Base-by-base conservation (phyloP, 108 stramenopile genomes). In the Cyclotella kingstonii region DNA sequence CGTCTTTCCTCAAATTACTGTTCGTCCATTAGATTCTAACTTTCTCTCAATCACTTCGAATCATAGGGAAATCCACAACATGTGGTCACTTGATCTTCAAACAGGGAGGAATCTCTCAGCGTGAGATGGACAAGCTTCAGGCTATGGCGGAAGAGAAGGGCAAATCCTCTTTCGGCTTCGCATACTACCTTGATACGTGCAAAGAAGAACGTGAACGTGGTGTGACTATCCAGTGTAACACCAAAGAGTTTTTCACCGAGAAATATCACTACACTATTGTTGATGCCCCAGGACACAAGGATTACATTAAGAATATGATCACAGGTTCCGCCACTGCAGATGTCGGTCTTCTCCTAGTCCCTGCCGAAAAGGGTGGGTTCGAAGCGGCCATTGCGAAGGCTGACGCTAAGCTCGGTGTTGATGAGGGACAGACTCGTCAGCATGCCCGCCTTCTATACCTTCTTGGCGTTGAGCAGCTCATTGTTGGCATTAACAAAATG, bases 271-370 rank as follows among this genome's bases (percentile, higher is more conserved):
- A 86, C 84, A 86, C 82, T 28, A 81, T 86, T 56, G 84, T 86
- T 52, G 84, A 86, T 72, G 84, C 84, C 51, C 84, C 84, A 17
- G 84, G 84, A 7, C 84, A 86, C 84, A 86, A 83, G 84, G 84
- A 86, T 86, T 86, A 86, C 84, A 86, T 86, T 78, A 86, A 86
- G 78, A 86, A 86, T 78, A 86, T 86, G 84, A 86, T 86, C 58
- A 86, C 84, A 53, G 84, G 84, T 69, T 83, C 80, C 23, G 80
- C 84, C 73, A 86, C 84, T 54, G 84, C 84, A 55, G 84, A 86
- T 72, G 84, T 86, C n/a, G 84, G 84, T 67, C 66, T 85, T 63
- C 70, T 85, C 54, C 77, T 85, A 52, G 84, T 86, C 21, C 84
- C 84, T 55, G 84, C 84, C 52, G 84, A 86, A 62, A 89, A 89